Evolutionary conservation across 306 rosid species (phyloP).

Genomic region (Prunus kanzakura): DNA sequence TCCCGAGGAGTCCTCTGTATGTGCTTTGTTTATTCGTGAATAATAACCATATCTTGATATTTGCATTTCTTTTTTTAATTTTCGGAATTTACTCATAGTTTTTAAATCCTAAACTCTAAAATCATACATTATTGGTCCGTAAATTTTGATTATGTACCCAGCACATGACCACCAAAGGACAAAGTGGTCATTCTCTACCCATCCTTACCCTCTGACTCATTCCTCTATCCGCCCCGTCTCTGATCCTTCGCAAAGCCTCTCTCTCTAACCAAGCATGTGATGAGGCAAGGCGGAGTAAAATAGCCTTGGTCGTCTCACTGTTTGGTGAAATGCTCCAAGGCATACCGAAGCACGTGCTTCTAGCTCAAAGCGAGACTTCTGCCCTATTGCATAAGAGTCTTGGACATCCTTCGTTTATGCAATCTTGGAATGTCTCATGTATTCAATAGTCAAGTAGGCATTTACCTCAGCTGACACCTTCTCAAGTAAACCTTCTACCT

Average conservation of each 20-base stretch:
- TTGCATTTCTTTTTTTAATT: neutral
- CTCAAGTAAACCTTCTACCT: too few relatives aligned
- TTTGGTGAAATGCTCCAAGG: too few relatives aligned
- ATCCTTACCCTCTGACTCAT: neutral
- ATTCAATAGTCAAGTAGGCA: too few relatives aligned
- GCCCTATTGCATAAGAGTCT: too few relatives aligned
- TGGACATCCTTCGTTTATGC: too few relatives aligned
- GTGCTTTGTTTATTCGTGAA: constrained; percentile 20
- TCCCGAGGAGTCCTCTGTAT: constrained; percentile 85
- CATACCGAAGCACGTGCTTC: too few relatives aligned
- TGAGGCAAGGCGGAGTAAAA: too few relatives aligned
- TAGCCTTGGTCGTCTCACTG: too few relatives aligned
- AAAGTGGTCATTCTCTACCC: neutral
- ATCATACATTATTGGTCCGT: neutral
- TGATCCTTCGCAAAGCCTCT: neutral
- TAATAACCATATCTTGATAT: neutral
- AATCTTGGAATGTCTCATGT: too few relatives aligned
- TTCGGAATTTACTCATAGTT: neutral
- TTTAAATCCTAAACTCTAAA: neutral
- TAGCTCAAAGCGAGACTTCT: too few relatives aligned
- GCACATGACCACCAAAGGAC: neutral
- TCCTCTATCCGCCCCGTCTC: neutral
- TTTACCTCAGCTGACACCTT: too few relatives aligned
- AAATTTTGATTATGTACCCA: neutral
- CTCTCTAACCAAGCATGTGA: neutral